Base-by-base conservation (phyloP, 2,329 filamentous ascomycete genomes). In the Colletotrichum neosansevieriae region DNA sequence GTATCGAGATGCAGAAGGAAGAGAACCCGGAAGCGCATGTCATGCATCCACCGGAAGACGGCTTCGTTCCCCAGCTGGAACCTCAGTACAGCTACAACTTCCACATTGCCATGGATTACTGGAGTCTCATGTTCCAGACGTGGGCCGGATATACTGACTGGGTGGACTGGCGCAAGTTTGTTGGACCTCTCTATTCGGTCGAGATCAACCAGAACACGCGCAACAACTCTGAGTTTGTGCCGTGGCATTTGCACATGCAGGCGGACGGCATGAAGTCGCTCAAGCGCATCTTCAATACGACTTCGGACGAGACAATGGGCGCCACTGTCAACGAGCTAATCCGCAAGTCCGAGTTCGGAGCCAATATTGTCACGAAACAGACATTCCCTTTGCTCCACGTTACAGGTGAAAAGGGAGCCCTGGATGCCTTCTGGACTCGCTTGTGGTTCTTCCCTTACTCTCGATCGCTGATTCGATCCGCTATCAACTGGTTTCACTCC, bases 101-200 rank as follows among this genome's bases (percentile, higher is more conserved):
- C 51, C 79, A 81, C 71, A 74, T 81, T 12, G 75, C 76, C 38
- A 74, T 83, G 62, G 81, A 82, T 65, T 81, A 82, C 71, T 78
- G 81, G 63, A 79, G 79, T 17, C 64, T 75, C 45, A 71, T 83
- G 38, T 82, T 82, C 71, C 80, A 82, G 67, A 79, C 79, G 44
- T 77, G 75, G 69, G 76, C 77, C 10, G 78, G 75, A 17, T 79
- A 80, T 70, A 74, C 78, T 45, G 70, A 73, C 5, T 81, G 74
- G 63, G 72, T 80, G 32, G 75, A 75, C 58, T 78, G 76, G 72
- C 66, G 79, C 38, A 71, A 74, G 44, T 81, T 78, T 66, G 75
- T 75, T 47, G 70, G 71, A 19, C 70, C 71, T 12, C 71, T 71
- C 12, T 72, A 74, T 56, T 74, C 72, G 10, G 72, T 75, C 38